Percentiles rank a stretch among this genome's conserved stretches.
Evolutionary conservation across 2,329 filamentous ascomycete genomes (phyloP).

Genomic region (Fusarium ambrosium): DNA sequence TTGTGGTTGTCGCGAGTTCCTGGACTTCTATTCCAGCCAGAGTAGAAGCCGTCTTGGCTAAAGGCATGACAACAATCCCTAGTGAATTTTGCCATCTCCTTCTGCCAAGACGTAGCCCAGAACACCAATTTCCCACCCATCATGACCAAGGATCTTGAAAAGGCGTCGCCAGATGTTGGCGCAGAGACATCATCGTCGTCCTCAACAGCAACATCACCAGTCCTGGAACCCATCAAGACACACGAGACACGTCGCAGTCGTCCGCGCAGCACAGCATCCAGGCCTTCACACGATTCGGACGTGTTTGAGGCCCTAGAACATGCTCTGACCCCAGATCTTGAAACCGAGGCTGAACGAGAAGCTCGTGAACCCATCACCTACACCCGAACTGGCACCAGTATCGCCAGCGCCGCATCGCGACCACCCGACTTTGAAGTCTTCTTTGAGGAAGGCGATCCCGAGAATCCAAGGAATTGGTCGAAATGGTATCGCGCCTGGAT

Average conservation of each 20-base stretch:
- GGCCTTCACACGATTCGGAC: conserved; percentile 43
- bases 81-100: conserved; percentile 22
- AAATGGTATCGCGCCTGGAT: conserved; percentile 61
- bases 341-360: conserved; percentile 56
- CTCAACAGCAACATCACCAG: conserved; percentile 34
- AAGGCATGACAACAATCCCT: conserved; percentile 21
- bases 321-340: conserved; percentile 54
- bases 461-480: conserved; percentile 79
- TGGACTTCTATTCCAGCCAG: background rate
- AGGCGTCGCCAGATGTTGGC: conserved; percentile 28
- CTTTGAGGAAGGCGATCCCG: conserved; percentile 73
- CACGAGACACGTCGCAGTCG: conserved; percentile 39
- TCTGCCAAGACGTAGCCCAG: background rate
- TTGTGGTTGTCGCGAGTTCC: background rate
- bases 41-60: conserved; percentile 1
- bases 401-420: conserved; percentile 59
- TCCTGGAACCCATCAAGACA: conserved; percentile 46
- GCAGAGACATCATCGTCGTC: conserved; percentile 31
- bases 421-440: conserved; percentile 78
- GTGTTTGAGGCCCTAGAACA: conserved; percentile 55
- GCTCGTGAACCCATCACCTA: conserved; percentile 62
- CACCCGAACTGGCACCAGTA: conserved; percentile 58
- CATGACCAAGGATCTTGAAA: conserved; percentile 42
- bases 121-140: background rate
- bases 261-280: conserved; percentile 21